A percentile compares a stretch with the other conserved stretches of the same genome.
Conservation (phyloP, 2,329 filamentous ascomycete species). For the Xylaria sp. region DNA sequence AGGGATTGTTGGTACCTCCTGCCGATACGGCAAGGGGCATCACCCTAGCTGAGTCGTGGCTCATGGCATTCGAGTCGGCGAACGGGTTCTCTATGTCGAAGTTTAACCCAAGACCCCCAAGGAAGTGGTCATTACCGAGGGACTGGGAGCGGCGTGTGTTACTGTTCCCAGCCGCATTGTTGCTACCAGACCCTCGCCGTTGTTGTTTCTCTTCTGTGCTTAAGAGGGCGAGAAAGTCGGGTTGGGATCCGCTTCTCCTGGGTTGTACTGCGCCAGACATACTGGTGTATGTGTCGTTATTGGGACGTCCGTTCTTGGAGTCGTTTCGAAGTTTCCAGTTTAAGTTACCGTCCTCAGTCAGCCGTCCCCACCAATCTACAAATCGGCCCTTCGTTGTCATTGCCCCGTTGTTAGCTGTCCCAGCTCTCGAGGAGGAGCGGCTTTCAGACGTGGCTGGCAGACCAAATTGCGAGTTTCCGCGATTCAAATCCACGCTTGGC, state of each 20-base stretch:
- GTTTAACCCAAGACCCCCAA: constrained; percentile 54
- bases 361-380: constrained; percentile 59
- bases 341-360: constrained; percentile 55
- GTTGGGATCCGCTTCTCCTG: constrained; percentile 47
- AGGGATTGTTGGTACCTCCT: constrained; percentile 56
- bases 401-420: constrained; percentile 35
- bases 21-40: constrained; percentile 51
- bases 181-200: constrained; percentile 45
- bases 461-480: constrained; percentile 65
- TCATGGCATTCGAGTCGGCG: constrained; percentile 58
- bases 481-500: constrained; percentile 61
- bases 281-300: constrained; percentile 45
- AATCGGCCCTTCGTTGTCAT: constrained; percentile 54
- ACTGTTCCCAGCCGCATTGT: constrained; percentile 43
- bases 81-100: constrained; percentile 58
- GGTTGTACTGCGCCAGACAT: constrained; percentile 45
- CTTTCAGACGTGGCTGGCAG: constrained; percentile 49
- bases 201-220: constrained; percentile 56
- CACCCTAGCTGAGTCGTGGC: constrained; percentile 54
- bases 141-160: constrained; percentile 48
- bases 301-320: constrained; percentile 42
- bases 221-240: constrained; percentile 58
- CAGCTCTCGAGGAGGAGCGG: constrained; percentile 52
- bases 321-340: constrained; percentile 53
- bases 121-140: constrained; percentile 54